Base-by-base conservation (phyloP, 345 rosid species). In the Schrenkiella parvula region DNA sequence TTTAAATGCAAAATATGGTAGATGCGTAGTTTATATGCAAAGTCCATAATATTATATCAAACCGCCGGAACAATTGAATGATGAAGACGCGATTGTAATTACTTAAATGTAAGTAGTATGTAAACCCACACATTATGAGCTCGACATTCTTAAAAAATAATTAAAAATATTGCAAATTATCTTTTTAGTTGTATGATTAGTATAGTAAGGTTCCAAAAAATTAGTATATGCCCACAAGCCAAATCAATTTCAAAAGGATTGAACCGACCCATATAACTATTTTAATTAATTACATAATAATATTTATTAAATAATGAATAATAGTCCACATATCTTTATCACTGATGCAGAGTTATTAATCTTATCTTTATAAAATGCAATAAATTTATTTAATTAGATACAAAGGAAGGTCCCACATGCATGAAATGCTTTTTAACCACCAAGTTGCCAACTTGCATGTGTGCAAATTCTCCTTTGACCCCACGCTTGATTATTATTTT, bases 391-490 rank as follows among this genome's bases (percentile, higher is more conserved):
- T 65, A 52, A 60, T 66, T 38, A 66, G 28, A 73, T 32, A 60
- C 47, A 52, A 51, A 48, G 61, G 47, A 60, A 53, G 75, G 70
- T 53, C 75, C 75, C 70, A 75, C 53, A 62, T 54, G 59, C 64
- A 76, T 69, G 66, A 62, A 76, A 76, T 75, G 73, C 68, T 31
- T 63, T 70, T 47, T 37, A 76, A 70, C 71, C 54, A 70, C 72
- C 76, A 70, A 70, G 61, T 76, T 55, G 75, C 67, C 76, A 76
- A 64, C 71, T 55, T 76, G 80, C 80, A 70, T 64, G 79, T 75
- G 74, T 75, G 58, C 70, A 62, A 75, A 61, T 75, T 68, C 79
- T 62, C 55, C 44, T 47, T 70, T 57, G 76, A 76, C 71, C 80
- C 75, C 63, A 64, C 62, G 75, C 66, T 76, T 48, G 15, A 43